phyloP scores from a whole-genome alignment of 345 rosid genomes.

The Triadica sebifera region DNA sequence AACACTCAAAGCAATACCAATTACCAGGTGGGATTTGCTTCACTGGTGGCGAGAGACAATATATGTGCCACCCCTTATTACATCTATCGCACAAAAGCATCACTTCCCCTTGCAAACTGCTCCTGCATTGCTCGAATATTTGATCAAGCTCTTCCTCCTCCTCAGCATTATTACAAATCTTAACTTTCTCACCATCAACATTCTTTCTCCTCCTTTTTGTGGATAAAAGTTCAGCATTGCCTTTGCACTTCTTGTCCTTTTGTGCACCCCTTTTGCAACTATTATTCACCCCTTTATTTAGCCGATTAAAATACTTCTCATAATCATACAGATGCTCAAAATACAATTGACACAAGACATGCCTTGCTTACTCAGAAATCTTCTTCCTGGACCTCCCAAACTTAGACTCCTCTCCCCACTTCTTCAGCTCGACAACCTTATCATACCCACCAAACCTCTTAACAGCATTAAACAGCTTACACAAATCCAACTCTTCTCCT shows the following conservation, averaged over 20 bases:
- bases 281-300: constrained; percentile 44
- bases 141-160: constrained; percentile 58
- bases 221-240: constrained; percentile 27
- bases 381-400: constrained; percentile 59
- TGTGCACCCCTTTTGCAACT: constrained; percentile 48
- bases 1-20: constrained; percentile 95
- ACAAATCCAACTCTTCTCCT: constrained; percentile 84
- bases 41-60: constrained; percentile 88
- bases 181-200: constrained; percentile 33
- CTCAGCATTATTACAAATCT: constrained; percentile 34
- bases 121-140: constrained; percentile 78
- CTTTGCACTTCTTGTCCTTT: constrained; percentile 34
- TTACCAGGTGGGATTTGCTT: constrained; percentile 84
- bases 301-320: constrained; percentile 55
- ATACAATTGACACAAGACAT: constrained; percentile 77
- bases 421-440: constrained; percentile 65
- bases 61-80: constrained; percentile 95
- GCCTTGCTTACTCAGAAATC: constrained; percentile 82
- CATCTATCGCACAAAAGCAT: constrained; percentile 97
- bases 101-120: constrained; percentile 86
- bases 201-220: constrained; percentile 58
- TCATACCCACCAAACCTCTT: constrained; percentile 89
- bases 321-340: constrained; percentile 77
- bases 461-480: constrained; percentile 81
- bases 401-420: constrained; percentile 84